These are phyloP conservation scores for Phlebiopsis flavidoalba DNA, from an alignment of 768 basidiomycete genomes.

Conservation along the genomic window DNA sequence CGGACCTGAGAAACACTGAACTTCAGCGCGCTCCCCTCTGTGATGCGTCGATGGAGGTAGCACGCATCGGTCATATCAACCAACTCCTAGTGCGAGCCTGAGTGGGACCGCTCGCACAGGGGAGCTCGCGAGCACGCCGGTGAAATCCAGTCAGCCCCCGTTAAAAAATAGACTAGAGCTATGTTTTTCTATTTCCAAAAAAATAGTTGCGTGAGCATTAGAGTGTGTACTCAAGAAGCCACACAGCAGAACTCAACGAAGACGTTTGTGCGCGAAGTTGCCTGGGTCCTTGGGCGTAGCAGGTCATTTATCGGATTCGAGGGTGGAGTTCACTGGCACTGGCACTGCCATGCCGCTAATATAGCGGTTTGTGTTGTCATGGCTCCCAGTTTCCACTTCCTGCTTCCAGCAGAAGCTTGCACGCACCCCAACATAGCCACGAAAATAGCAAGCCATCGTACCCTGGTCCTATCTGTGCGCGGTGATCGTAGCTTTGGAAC, in stretches of 20 bases:
- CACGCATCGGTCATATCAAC: slow-evolving; percentile 11
- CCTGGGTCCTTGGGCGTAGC: not conserved
- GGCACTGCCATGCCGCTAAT: not conserved
- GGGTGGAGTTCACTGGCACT: not conserved
- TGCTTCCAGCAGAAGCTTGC: not conserved
- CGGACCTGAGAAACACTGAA: slow-evolving; percentile 11
- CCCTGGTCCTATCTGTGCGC: not conserved
- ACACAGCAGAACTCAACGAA: not conserved
- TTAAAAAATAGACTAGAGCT: not conserved
- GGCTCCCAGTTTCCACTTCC: not conserved
- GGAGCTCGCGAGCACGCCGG: not conserved
- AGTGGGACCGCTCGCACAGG: not conserved
- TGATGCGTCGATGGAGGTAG: slow-evolving; percentile 9
- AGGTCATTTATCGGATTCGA: not conserved
- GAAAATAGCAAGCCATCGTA: not conserved
- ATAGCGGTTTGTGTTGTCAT: not conserved
- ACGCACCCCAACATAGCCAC: not conserved
- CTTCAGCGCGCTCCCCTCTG: not conserved
- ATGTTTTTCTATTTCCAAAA: not conserved
- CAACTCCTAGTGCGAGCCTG: slow-evolving; percentile 4
- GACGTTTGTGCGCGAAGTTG: not conserved
- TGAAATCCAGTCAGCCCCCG: not conserved
- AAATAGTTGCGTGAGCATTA: not conserved
- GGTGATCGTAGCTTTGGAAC: not conserved
- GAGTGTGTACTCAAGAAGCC: not conserved